Evolutionary conservation across 23 red algal species (phyloP).

Genomic region (Agarophyton chilense): DNA sequence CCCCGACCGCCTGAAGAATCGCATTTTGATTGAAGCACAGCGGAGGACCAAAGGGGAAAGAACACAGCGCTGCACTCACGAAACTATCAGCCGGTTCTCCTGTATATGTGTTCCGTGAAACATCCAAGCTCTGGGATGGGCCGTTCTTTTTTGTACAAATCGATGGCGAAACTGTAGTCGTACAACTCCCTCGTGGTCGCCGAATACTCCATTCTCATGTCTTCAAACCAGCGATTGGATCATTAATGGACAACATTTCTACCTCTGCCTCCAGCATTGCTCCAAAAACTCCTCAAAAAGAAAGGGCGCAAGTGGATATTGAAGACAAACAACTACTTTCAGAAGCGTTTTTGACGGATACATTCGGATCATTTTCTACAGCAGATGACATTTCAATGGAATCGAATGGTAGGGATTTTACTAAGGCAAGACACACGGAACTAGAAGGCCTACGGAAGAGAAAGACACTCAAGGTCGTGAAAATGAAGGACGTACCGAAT

Average conservation of each 20-base stretch:
- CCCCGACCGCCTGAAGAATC: neutral
- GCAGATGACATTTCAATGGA: too few species aligned
- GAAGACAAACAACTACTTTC: too few species aligned
- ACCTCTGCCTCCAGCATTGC: too few species aligned
- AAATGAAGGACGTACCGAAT: neutral
- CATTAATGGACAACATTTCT: too few species aligned
- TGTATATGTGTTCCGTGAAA: conserved; percentile 21
- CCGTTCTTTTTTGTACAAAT: conserved; percentile 15
- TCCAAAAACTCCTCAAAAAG: too few species aligned
- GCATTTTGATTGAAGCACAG: conserved; percentile 29
- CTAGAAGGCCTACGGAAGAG: neutral
- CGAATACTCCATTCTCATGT: conserved; percentile 12
- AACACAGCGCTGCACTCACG: neutral
- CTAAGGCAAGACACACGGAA: neutral
- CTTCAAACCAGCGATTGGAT: conserved; percentile 9
- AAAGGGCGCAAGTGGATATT: too few species aligned
- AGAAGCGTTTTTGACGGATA: too few species aligned
- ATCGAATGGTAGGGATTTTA: too few species aligned
- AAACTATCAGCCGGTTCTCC: conserved; percentile 13
- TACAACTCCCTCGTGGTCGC: conserved; percentile 18
- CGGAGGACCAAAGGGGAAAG: neutral
- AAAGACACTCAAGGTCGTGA: conserved; percentile 39
- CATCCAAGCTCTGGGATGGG: conserved; percentile 26
- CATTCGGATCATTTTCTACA: too few species aligned
- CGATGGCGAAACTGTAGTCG: conserved; percentile 40